A percentile compares a stretch with the other conserved stretches of the same genome.
phyloP scores from a whole-genome alignment of 2,329 filamentous ascomycete genomes.

The Colletotrichum tofieldiae region DNA sequence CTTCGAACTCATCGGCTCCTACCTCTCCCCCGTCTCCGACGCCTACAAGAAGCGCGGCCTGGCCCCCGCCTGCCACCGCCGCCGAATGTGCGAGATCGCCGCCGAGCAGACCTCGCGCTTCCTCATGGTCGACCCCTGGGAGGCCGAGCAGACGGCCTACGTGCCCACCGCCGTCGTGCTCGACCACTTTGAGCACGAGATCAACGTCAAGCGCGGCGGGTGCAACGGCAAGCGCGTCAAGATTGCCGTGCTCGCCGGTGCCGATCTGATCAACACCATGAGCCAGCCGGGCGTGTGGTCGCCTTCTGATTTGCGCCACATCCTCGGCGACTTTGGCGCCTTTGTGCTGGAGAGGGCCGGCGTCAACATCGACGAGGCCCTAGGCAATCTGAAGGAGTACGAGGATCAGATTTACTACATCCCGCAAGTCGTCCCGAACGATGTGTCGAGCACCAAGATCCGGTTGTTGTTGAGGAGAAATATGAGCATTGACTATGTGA shows the following conservation, averaged over 20 bases:
- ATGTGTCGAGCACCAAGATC: conserved; percentile 65
- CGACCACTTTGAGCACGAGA: conserved; percentile 92
- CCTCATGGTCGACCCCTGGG: conserved; percentile 92
- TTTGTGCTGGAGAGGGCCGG: conserved; percentile 92
- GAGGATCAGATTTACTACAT: conserved; percentile 91
- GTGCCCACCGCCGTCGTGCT: conserved; percentile 91
- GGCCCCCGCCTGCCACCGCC: conserved; percentile 79
- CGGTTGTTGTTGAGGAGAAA: conserved; percentile 42
- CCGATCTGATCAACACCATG: conserved; percentile 83
- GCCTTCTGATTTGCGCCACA: conserved; percentile 87
- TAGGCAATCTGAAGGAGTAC: conserved; percentile 86
- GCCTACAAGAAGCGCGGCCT: conserved; percentile 85
- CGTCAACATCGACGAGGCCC: conserved; percentile 89
- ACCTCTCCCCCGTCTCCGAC: conserved; percentile 80
- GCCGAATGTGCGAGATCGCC: conserved; percentile 90
- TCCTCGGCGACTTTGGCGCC: conserved; percentile 85
- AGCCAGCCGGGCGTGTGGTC: conserved; percentile 85
- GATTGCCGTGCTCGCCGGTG: conserved; percentile 87
- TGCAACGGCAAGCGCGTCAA: conserved; percentile 80
- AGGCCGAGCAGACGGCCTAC: conserved; percentile 88
- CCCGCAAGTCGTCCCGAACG: conserved; percentile 89
- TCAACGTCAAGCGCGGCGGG: conserved; percentile 84
- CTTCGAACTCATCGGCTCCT: conserved; percentile 90
- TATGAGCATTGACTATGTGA: conserved; percentile 45
- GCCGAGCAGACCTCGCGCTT: conserved; percentile 82